Evolutionary conservation across 1,284 basidiomycete species (phyloP), one percentile per base, ranked within the genome.

Genomic region (Omphalotus olearius): DNA sequence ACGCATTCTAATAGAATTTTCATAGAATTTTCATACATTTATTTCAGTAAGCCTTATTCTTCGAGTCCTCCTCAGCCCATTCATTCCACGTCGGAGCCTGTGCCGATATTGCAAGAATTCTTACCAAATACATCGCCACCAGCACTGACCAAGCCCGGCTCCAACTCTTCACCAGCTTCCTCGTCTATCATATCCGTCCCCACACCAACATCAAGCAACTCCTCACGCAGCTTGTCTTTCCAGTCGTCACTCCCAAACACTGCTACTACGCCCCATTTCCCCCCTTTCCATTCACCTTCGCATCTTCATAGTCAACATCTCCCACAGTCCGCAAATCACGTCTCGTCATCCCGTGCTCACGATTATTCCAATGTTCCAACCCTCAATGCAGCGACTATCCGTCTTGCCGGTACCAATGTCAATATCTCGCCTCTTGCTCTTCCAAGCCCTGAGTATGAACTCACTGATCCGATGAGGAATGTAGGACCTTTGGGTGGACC

Each of bases 361-460:
- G 47, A 52, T 11, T 51, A 52, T 37, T 50, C 54, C 13, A 42
- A 55, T 23, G 47, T 45, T 28, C 39, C 51, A 11, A 38, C 36
- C 25, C 43, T 55, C 28, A 55, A 55, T 25, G 91, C 90, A 0
- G 91, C 91, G 0, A 87, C 91, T 0, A 84, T 93, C 66, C 86
- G 92, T 20, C 86, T 86, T 79, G 91, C 91, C 16, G 87, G 79
- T 4, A 78, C 84, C 13, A 75, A 83, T 47, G 82, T 88, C 11
- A 81, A 84, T 56, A 79, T 90, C 47, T 82, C 87, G 1, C 92
- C 92, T 0, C 74, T 94, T 10, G 83, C 87, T 0, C 73, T 93
- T 1, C 92, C 92, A 2, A 91, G 87, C 28, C 92, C 92, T 0
- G 92, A 94, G 63, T 83, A 88, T 59, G 91, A 94, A 62, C 75